Percentiles rank a stretch among this genome's conserved stretches.
Conservation (phyloP, 2,329 filamentous ascomycete genomes). For the Pyrenochaeta sp. region DNA sequence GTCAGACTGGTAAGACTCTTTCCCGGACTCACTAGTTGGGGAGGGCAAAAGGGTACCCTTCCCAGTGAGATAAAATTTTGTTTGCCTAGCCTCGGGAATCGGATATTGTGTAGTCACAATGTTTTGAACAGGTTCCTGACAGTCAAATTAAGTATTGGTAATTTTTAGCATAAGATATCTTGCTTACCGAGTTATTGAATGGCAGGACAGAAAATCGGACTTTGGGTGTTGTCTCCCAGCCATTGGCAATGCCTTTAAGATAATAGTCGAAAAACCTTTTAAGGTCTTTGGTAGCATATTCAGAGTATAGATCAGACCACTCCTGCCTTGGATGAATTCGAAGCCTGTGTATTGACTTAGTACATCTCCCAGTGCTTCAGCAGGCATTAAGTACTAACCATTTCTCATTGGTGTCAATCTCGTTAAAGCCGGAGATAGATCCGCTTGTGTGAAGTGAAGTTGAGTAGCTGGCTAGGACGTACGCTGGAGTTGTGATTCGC, state of each 20-base stretch:
- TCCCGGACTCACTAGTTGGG: not conserved
- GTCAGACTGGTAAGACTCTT: not conserved
- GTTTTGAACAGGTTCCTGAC: too few relatives aligned
- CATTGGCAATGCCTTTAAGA: conserved; percentile 54
- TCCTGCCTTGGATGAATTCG: conserved; percentile 6
- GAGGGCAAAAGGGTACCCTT: too few relatives aligned
- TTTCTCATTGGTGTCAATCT: conserved; percentile 3
- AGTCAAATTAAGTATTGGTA: not conserved
- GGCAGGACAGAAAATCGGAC: conserved; percentile 51
- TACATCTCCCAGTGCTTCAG: too few relatives aligned
- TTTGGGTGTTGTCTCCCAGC: conserved; percentile 56
- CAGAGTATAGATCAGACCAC: conserved; percentile 16
- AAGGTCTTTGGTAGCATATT: conserved; percentile 9
- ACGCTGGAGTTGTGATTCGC: conserved; percentile 17
- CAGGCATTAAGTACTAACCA: not conserved
- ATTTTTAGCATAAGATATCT: not conserved
- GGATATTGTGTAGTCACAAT: too few relatives aligned
- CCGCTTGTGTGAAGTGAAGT: conserved; percentile 17
- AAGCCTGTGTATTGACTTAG: not conserved
- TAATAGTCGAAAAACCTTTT: conserved; percentile 56
- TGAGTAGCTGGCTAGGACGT: conserved; percentile 19
- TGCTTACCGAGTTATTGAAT: not conserved
- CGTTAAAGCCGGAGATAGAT: conserved; percentile 12
- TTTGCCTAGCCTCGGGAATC: too few relatives aligned
- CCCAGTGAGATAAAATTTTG: too few relatives aligned